phyloP scores from a whole-genome alignment of 176 grass and related monocot species.

The Coix lacrymajobi region DNA sequence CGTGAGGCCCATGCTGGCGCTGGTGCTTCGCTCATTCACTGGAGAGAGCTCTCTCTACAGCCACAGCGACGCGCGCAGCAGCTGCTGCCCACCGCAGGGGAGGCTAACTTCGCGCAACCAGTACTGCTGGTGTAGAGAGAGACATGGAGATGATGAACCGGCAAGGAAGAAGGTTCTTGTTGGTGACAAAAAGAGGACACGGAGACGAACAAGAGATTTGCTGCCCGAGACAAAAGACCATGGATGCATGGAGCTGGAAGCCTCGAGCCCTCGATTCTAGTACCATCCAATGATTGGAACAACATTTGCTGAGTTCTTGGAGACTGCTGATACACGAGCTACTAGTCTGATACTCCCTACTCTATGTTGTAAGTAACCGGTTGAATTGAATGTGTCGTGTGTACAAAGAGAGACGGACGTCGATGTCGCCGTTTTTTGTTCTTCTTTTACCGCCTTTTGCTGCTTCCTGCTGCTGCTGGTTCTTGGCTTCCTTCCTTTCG shows the following conservation, averaged over 20 bases:
- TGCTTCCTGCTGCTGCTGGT: neutral
- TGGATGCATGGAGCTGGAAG: neutral
- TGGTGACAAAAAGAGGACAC: neutral
- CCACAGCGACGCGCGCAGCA: neutral
- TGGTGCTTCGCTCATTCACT: neutral
- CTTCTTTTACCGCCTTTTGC: neutral
- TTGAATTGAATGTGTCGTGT: slow-evolving; percentile 22
- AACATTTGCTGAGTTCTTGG: slow-evolving; percentile 28
- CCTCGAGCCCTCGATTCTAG: neutral
- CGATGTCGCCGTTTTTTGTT: slow-evolving; percentile 8
- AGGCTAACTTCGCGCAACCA: neutral
- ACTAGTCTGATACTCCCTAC: neutral
- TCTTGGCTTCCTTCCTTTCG: neutral
- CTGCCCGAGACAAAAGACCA: neutral
- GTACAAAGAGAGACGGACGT: neutral
- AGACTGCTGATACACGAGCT: neutral
- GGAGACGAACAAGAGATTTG: neutral
- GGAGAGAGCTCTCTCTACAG: neutral
- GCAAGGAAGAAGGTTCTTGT: neutral
- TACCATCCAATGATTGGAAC: neutral
- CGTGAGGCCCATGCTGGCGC: neutral
- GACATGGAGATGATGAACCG: neutral
- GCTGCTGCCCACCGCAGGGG: neutral
- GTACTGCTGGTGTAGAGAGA: neutral
- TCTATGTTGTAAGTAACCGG: slow-evolving; percentile 17